These are phyloP conservation scores for Corymbia calophylla DNA, from an alignment of 441 rosid genomes.

Conservation along the genomic window DNA sequence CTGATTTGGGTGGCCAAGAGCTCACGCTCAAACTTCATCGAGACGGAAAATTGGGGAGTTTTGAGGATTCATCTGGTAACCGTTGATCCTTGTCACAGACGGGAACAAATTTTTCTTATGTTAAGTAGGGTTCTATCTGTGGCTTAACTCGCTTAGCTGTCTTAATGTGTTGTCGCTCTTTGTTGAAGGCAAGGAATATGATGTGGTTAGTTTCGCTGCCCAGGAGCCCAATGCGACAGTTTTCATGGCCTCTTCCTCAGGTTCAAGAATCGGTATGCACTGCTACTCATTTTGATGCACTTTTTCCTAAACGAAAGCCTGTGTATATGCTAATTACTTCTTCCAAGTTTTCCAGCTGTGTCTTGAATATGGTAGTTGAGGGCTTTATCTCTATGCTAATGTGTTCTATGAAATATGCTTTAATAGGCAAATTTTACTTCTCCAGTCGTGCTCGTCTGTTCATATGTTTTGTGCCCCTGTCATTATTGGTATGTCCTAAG, in stretches of 20 bases:
- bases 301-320: not conserved
- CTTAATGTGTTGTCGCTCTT: not conserved
- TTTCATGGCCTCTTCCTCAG: constrained; percentile 37
- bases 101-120: not conserved
- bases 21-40: constrained; percentile 30
- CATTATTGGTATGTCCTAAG: not conserved
- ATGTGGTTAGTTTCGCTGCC: constrained; percentile 39
- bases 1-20: constrained; percentile 50
- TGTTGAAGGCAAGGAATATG: constrained; percentile 50
- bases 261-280: constrained; percentile 39
- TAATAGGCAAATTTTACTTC: not conserved
- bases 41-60: constrained; percentile 47
- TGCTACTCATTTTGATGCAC: not conserved
- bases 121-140: not conserved
- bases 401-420: not conserved
- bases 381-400: not conserved
- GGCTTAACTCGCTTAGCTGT: not conserved
- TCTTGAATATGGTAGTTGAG: not conserved
- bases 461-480: not conserved
- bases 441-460: not conserved
- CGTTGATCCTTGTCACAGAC: not conserved
- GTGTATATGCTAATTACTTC: not conserved
- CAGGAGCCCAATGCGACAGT: constrained; percentile 49
- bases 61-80: constrained; percentile 56
- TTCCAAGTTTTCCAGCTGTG: not conserved